A percentile compares a stretch with the other conserved stretches of the same genome.
These are phyloP conservation scores for Cercospora sesami DNA, from an alignment of 2,329 filamentous ascomycete genomes.

Conservation along the genomic window DNA sequence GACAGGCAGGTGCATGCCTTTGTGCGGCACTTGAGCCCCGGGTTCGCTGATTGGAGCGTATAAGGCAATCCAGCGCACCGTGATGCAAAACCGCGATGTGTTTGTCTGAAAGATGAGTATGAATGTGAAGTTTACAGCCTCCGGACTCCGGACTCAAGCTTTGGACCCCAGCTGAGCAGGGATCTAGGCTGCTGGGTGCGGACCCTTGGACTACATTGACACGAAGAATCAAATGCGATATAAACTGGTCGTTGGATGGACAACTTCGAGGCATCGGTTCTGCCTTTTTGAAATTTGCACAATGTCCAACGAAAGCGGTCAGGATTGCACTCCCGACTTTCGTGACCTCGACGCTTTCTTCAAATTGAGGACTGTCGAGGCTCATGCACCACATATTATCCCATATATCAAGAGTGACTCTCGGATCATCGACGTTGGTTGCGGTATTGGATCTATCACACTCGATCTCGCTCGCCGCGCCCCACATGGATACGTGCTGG, in stretches of 20 bases:
- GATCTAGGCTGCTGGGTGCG: not conserved
- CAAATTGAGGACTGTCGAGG: constrained; percentile 46
- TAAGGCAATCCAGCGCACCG: not conserved
- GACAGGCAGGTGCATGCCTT: not conserved
- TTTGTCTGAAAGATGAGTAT: not conserved
- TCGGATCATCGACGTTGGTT: constrained; percentile 48
- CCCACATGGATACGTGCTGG: constrained; percentile 38
- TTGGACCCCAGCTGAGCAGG: not conserved
- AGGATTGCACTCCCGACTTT: not conserved
- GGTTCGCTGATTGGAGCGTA: not conserved
- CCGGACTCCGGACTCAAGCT: not conserved
- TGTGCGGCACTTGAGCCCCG: not conserved
- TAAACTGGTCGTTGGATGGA: not conserved
- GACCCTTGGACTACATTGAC: not conserved
- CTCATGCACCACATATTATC: constrained; percentile 16
- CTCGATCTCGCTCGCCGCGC: constrained; percentile 39
- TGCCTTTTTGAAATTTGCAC: not conserved
- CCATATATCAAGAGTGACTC: constrained; percentile 30
- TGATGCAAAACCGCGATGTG: not conserved
- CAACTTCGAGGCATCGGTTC: not conserved
- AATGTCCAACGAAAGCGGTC: not conserved
- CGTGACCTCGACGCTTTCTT: constrained; percentile 9
- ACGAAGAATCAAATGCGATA: not conserved
- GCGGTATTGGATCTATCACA: constrained; percentile 49
- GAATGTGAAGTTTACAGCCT: constrained; percentile 1